Evolutionary conservation across 2,329 filamentous ascomycete species (phyloP).

Genomic region (Lecanicillium sp.): DNA sequence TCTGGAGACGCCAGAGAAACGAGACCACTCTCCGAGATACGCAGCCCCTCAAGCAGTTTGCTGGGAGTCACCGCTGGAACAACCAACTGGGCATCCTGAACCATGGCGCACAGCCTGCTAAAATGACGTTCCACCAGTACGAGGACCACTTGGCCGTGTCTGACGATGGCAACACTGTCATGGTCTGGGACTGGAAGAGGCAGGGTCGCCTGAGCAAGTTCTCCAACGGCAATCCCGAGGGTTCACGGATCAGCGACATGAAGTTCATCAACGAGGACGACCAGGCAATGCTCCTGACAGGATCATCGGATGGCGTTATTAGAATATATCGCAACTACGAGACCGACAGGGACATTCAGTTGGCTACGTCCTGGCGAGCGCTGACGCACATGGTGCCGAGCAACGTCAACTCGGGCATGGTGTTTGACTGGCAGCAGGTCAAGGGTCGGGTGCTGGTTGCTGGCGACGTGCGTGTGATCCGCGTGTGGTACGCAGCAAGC

Average conservation of each 20-base stretch:
- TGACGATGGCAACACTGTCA: constrained; percentile 85
- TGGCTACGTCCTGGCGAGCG: constrained; percentile 87
- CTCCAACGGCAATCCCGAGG: constrained; percentile 87
- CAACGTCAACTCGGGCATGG: constrained; percentile 89
- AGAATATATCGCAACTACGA: constrained; percentile 93
- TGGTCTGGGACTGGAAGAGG: constrained; percentile 89
- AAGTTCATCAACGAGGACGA: constrained; percentile 99
- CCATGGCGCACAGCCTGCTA: constrained; percentile 81
- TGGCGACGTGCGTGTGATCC: constrained; percentile 89
- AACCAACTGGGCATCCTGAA: constrained; percentile 76
- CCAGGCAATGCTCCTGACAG: constrained; percentile 88
- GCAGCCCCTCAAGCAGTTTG: constrained; percentile 85
- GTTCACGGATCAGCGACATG: constrained; percentile 88
- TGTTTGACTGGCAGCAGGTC: constrained; percentile 99
- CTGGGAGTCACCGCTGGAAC: constrained; percentile 82
- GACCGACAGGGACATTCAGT: constrained; percentile 64
- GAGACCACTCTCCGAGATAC: constrained; percentile 88
- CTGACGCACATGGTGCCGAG: constrained; percentile 90
- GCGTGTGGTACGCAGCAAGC: constrained; percentile 91
- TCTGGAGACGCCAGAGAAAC: constrained; percentile 90
- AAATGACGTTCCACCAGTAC: constrained; percentile 96
- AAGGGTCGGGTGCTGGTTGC: constrained; percentile 91
- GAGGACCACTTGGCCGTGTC: constrained; percentile 92
- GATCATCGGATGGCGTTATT: constrained; percentile 89
- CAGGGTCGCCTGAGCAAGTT: constrained; percentile 73